Evolutionary conservation across 2,329 filamentous ascomycete species (phyloP), one percentile per base, ranked within the genome.

Genomic region (Phyllosticta citrichinensis): DNA sequence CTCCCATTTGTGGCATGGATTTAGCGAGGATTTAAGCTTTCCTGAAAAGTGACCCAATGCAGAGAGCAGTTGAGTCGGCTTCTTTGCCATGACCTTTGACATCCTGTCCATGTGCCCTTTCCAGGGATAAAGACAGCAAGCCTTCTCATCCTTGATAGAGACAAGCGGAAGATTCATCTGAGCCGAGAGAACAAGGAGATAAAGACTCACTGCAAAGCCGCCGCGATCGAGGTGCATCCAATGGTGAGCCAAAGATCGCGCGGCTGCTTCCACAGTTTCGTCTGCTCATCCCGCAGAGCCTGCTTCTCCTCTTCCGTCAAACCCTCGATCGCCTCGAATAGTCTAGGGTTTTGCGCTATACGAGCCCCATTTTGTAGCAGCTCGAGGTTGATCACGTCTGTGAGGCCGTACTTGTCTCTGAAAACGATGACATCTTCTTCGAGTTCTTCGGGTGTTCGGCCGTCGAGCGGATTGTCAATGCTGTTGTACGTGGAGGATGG

Each of bases 321-420:
- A 11, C 83, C 81, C 56, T 82, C 75, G 59, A 91, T 79, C 33
- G 80, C 76, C 62, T 89, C 86, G 69, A 81, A 88, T 25, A 79
- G 77, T 5, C 76, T 75, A 0, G 87, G 87, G 65, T 87, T 84
- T 70, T 89, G 87, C 2, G 89, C 89, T 20, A 91, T 81, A 14
- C 93, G 78, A 2, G 88, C 89, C 27, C 87, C 89, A 67, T 86
- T 87, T 57, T 82, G 79, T 57, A 91, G 78, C 14, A 87, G 69
- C 4, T 76, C 73, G 2, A 83, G 74, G 64, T 87, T 79, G 58
- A 61, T 40, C 20, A 50, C n/a, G 8, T 86, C 81, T 2, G 75
- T 72, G 19, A 91, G 77, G 20, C 79, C 79, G 65, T 87, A 82
- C 51, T 80, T 74, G 11, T 76, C 74, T 40, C 85, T 86, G 68